Percentiles rank a stretch among this genome's conserved stretches.
Evolutionary conservation across 2,329 filamentous ascomycete species (phyloP).

Genomic region (Xylaria arbuscula): DNA sequence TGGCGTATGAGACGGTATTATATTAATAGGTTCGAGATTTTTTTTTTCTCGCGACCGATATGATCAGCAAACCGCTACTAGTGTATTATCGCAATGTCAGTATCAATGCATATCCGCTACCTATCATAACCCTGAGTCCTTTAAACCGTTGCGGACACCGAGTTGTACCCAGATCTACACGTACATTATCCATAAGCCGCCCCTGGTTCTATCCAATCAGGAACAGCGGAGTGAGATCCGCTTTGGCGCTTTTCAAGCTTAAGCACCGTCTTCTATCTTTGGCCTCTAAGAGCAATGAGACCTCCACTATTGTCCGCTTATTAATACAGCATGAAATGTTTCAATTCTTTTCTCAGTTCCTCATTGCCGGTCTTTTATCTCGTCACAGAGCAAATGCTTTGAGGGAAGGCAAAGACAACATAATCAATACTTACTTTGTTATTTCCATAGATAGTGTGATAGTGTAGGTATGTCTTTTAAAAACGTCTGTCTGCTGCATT

Average conservation of each 20-base stretch:
- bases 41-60: no score
- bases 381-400: neutral
- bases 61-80: no score
- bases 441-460: neutral
- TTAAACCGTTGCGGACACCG: neutral
- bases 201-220: constrained; percentile 21
- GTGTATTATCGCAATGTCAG: no score
- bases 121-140: no score
- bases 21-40: no score
- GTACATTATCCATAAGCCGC: neutral
- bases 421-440: neutral
- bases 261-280: neutral
- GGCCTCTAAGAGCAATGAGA: neutral
- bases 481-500: neutral
- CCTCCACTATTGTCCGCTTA: constrained; percentile 11
- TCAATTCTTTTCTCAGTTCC: neutral
- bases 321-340: constrained; percentile 16
- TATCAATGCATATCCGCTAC: no score
- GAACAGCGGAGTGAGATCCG: constrained; percentile 2
- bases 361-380: no score
- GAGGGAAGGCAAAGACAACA: neutral
- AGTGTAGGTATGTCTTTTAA: neutral
- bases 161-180: neutral
- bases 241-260: neutral
- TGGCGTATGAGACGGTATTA: no score